A percentile compares a stretch with the other conserved stretches of the same genome.
Evolutionary conservation across 1,284 basidiomycete species (phyloP).

Genomic region (Microbotryum intermedium): DNA sequence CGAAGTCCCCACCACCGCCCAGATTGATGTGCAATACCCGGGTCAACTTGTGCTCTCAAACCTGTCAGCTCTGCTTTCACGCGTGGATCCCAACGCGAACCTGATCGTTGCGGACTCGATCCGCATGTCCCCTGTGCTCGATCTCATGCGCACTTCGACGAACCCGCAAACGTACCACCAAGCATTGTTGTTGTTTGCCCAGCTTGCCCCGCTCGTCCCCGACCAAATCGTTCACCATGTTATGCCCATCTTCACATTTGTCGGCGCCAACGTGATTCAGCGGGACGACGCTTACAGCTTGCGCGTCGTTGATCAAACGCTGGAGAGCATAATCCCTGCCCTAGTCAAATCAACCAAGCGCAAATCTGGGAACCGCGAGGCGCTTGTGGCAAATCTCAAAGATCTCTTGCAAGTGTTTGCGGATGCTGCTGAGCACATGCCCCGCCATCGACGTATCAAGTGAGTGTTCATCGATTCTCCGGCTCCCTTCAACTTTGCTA

Average conservation of each 20-base stretch:
- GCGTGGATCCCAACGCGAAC: conserved; percentile 5
- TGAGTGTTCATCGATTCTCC: conserved; percentile 41
- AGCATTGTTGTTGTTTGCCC: conserved; percentile 80
- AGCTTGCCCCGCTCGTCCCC: conserved; percentile 71
- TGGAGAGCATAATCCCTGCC: conserved; percentile 86
- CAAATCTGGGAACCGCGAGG: conserved; percentile 26
- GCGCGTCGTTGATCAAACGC: conserved; percentile 85
- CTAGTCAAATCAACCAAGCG: conserved; percentile 58
- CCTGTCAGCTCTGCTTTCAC: conserved; percentile 14
- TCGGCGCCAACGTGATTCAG: conserved; percentile 93
- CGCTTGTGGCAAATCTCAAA: conserved; percentile 32
- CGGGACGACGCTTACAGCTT: conserved; percentile 94
- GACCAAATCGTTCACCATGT: conserved; percentile 88
- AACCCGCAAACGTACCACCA: conserved; percentile 95
- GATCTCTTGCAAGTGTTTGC: conserved; percentile 78
- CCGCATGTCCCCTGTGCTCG: conserved; percentile 68
- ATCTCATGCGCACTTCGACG: conserved; percentile 73
- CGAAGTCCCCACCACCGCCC: conserved; percentile 19
- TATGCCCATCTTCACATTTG: conserved; percentile 99
- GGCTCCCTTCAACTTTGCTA: conserved; percentile 19
- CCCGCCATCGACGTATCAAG: conserved; percentile 74
- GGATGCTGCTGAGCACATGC: conserved; percentile 76
- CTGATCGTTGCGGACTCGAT: conserved; percentile 39
- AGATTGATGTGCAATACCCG: conserved; percentile 23
- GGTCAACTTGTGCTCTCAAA: conserved; percentile 25